phyloP scores from a whole-genome alignment of 164 flowering plant species.

The Pachysandra terminalis region DNA sequence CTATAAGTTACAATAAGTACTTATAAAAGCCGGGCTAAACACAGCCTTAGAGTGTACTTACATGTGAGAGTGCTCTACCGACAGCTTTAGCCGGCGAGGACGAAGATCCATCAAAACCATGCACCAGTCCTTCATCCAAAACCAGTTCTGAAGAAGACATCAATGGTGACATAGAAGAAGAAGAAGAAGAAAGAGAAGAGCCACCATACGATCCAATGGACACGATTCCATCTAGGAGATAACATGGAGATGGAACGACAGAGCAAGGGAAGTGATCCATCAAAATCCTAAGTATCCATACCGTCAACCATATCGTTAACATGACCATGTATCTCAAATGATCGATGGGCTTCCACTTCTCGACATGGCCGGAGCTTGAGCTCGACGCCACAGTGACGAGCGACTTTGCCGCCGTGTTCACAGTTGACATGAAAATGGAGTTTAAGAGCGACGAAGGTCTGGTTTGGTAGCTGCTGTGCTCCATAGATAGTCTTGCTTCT shows the following conservation, averaged over 20 bases:
- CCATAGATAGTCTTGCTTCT: conserved; percentile 4
- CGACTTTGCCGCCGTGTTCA: conserved; percentile 41
- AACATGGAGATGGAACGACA: conserved; percentile 15
- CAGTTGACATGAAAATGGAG: conserved; percentile 49
- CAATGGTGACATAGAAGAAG: too few species aligned
- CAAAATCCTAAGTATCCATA: conserved; percentile 47
- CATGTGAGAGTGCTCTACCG: too few species aligned
- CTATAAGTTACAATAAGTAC: too few species aligned
- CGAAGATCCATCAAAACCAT: conserved; percentile 18
- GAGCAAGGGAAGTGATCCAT: conserved; percentile 45
- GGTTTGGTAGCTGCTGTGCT: not conserved
- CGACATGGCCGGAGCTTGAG: conserved; percentile 8
- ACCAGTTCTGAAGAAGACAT: conserved; percentile 29
- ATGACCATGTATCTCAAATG: conserved; percentile 47
- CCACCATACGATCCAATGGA: not conserved
- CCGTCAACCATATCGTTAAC: conserved; percentile 46
- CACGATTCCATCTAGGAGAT: conserved; percentile 12
- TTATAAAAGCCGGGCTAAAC: too few species aligned
- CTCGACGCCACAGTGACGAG: conserved; percentile 34
- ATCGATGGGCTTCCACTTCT: conserved; percentile 36
- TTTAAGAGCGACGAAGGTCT: conserved; percentile 34
- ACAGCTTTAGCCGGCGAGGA: conserved; percentile 34
- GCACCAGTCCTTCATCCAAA: conserved; percentile 20
- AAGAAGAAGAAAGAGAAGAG: conserved; percentile 6
- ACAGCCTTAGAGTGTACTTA: too few species aligned